These are phyloP conservation scores for Boletus speciosus DNA, from an alignment of 768 basidiomycete genomes.

Conservation along the genomic window DNA sequence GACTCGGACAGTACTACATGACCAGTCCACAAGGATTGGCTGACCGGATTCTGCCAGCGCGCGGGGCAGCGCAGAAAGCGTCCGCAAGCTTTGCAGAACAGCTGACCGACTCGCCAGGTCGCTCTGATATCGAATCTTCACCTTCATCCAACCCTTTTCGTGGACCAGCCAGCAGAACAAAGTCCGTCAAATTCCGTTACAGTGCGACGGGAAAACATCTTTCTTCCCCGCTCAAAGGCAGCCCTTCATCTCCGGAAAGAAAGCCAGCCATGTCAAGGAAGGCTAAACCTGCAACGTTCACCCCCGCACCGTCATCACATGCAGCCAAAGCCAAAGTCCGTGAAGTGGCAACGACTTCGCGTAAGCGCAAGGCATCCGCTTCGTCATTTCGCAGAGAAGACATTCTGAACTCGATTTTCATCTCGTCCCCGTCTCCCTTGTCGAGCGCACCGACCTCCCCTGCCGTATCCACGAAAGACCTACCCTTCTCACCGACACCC, in stretches of 20 bases:
- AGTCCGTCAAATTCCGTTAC: slow-evolving; percentile 32
- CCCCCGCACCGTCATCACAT: slow-evolving; percentile 14
- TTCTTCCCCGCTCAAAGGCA: slow-evolving; percentile 32
- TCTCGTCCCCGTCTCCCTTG: slow-evolving; percentile 25
- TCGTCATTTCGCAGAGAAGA: slow-evolving; percentile 10
- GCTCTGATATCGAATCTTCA: slow-evolving; percentile 23
- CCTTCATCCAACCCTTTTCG: slow-evolving; percentile 22
- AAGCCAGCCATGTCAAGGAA: slow-evolving; percentile 11
- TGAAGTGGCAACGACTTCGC: slow-evolving; percentile 16
- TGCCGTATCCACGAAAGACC: slow-evolving; percentile 11
- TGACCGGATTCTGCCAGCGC: slow-evolving; percentile 22
- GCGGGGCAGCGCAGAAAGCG: slow-evolving; percentile 35
- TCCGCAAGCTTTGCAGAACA: slow-evolving; percentile 32
- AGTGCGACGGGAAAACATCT: slow-evolving; percentile 32
- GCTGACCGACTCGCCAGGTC: slow-evolving; percentile 24
- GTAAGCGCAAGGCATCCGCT: slow-evolving; percentile 28
- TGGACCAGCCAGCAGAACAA: slow-evolving; percentile 22
- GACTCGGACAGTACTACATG: slow-evolving; percentile 10
- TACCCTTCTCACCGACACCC: slow-evolving; percentile 15
- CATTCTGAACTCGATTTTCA: slow-evolving; percentile 2
- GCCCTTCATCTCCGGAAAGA: slow-evolving; percentile 30
- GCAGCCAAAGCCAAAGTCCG: slow-evolving; percentile 6
- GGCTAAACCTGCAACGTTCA: background rate
- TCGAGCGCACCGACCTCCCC: slow-evolving; percentile 24
- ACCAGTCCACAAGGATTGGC: slow-evolving; percentile 8